Base-by-base conservation (phyloP, 371 early-diverging fungal genomes). In the Chytridiales sp. region DNA sequence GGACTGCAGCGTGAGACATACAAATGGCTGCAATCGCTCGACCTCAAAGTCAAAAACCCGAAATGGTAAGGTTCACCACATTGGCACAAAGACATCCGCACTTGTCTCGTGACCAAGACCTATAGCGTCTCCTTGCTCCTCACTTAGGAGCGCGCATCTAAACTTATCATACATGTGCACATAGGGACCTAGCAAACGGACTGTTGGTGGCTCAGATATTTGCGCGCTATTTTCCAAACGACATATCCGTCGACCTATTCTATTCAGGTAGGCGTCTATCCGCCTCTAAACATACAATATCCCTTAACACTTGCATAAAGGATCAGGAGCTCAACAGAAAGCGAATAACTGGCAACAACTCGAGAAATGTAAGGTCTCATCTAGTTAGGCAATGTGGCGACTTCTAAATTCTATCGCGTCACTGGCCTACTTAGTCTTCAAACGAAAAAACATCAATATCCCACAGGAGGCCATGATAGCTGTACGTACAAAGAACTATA, bases 161-260 rank as follows among this genome's bases (percentile, higher is more conserved):
- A 11, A 47, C 47, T 13, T 47, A 21, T n/a, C n/a, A n/a, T 17
- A 27, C 21, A 32, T 3, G 4, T 19, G 15, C 19, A 8, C 26
- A 22, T 13, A 76, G 77, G 26, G 75, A 77, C 53, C 70, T 77
- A 49, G 62, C 67, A 1, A 77, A 77, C 56, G 77, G 77, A 3
- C 65, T 48, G 43, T 39, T 73, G 3, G 52, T 77, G 26, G 74
- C 69, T 1, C 75, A 74, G 40, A 74, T 77, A 13, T 66, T 77
- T 30, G 46, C 65, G n/a, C 54, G 65, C 19, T 77, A 74, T 56
- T 72, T 66, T 38, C 72, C 71, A 24, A 21, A 44, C 26, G 68
- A 75, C 34, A 40, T 74, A 35, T 38, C 58, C 21, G 42, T 64
- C 15, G 27, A 59, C 13, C 55, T 46, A 39, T 60, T 72, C 22